phyloP scores from a whole-genome alignment of 179 eudicot species.

The Silene noctiflora region DNA sequence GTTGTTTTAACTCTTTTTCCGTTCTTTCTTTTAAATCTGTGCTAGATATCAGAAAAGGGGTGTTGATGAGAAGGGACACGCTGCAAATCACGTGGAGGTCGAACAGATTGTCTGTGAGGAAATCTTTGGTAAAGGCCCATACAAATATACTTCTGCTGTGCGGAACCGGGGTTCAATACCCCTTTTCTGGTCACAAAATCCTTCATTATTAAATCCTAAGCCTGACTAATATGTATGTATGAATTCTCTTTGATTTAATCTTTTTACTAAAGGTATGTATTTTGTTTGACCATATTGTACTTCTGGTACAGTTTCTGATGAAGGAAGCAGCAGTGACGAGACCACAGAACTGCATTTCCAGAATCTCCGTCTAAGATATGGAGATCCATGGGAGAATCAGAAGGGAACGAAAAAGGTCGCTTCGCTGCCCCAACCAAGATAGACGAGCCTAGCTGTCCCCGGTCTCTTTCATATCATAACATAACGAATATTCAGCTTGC shows the following conservation, averaged over 20 bases:
- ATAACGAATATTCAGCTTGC: no score
- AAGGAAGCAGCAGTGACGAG: conserved; percentile 42
- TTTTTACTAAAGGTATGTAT: neutral
- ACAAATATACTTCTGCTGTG: conserved; percentile 61
- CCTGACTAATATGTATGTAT: conserved; percentile 65
- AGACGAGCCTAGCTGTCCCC: no score
- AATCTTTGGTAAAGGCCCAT: conserved; percentile 39
- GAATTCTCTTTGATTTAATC: neutral
- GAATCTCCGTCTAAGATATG: conserved; percentile 71
- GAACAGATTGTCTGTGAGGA: conserved; percentile 77
- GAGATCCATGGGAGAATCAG: no score
- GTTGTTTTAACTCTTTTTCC: neutral
- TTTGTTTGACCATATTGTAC: conserved; percentile 2
- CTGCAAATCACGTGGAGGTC: conserved; percentile 89
- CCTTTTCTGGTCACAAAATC: conserved; percentile 75
- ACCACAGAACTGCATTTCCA: conserved; percentile 78
- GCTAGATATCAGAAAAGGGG: conserved; percentile 78
- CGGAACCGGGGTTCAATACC: conserved; percentile 93
- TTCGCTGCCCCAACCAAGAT: no score
- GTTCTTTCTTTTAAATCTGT: neutral
- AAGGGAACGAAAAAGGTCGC: no score
- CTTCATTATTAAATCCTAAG: conserved; percentile 57
- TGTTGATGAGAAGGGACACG: conserved; percentile 71
- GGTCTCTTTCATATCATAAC: no score
- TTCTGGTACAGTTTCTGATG: conserved; percentile 31